Conservation (phyloP, 1,284 basidiomycete genomes). For the Tremellales sp. region DNA sequence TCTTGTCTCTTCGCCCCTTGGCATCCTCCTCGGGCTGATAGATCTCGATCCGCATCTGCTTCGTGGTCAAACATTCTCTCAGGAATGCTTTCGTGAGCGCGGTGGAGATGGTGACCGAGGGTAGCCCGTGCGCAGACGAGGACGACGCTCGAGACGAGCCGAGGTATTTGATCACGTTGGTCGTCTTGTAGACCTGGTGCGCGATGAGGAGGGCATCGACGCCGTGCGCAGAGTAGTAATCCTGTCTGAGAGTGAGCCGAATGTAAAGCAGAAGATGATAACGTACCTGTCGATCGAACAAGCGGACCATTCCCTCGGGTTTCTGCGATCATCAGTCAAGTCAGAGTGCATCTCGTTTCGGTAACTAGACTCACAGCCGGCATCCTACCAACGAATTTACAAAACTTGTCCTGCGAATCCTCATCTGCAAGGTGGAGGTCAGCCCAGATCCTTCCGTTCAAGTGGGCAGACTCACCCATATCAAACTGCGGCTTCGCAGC, state of each 20-base stretch:
- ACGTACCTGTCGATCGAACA: constrained; percentile 66
- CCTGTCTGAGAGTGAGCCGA: constrained; percentile 46
- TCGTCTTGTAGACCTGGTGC: constrained; percentile 63
- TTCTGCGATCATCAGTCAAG: constrained; percentile 31
- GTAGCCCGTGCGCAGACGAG: constrained; percentile 53
- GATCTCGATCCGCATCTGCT: constrained; percentile 93
- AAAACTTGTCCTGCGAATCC: constrained; percentile 68
- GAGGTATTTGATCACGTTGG: constrained; percentile 62
- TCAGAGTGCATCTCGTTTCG: not conserved
- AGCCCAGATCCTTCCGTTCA: constrained; percentile 2
- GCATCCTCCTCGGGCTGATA: constrained; percentile 70
- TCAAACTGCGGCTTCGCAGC: constrained; percentile 43
- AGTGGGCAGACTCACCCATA: constrained; percentile 34
- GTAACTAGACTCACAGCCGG: constrained; percentile 44
- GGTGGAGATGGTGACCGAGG: constrained; percentile 72
- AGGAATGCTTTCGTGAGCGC: constrained; percentile 82
- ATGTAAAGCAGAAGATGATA: not conserved
- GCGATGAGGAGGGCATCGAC: constrained; percentile 85
- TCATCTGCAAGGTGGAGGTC: constrained; percentile 48
- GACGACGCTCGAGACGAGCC: constrained; percentile 41
- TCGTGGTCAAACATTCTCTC: constrained; percentile 81
- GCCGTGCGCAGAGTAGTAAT: constrained; percentile 87
- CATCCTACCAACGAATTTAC: constrained; percentile 66
- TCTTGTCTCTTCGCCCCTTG: constrained; percentile 60
- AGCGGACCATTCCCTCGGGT: constrained; percentile 61